phyloP scores from a whole-genome alignment of 139 green algal species.

The Tetraselmis striata region DNA sequence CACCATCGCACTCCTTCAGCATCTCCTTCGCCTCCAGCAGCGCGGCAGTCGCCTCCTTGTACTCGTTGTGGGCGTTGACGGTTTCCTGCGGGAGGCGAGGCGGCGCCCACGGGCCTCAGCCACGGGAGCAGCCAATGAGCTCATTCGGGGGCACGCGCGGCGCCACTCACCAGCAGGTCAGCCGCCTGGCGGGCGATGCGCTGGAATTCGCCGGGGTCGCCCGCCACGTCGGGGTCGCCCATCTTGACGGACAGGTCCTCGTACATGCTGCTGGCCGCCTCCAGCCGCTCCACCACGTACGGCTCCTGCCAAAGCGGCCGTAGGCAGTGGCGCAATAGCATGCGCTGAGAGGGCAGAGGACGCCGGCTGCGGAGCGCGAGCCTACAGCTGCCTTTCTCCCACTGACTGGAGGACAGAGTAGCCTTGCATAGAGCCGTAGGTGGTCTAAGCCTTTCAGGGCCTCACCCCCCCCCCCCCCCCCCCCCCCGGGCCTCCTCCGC shows the following conservation, averaged over 20 bases:
- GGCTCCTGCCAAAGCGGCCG: neutral
- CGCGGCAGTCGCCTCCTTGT: constrained; percentile 39
- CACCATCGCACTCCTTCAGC: constrained; percentile 33
- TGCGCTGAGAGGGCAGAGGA: too few relatives aligned
- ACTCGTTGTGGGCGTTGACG: constrained; percentile 47
- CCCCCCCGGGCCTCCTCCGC: too few relatives aligned
- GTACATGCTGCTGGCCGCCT: neutral
- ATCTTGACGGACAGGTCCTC: constrained; percentile 29
- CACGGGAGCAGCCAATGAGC: neutral
- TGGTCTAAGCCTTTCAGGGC: too few relatives aligned
- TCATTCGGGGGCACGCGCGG: neutral
- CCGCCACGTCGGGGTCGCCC: constrained; percentile 65
- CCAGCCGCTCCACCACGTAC: neutral
- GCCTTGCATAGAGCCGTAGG: too few relatives aligned
- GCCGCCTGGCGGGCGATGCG: constrained; percentile 5
- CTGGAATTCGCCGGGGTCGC: constrained; percentile 68
- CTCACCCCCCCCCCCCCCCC: too few relatives aligned
- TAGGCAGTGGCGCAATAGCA: too few relatives aligned
- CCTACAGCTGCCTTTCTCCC: too few relatives aligned
- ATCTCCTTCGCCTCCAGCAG: neutral
- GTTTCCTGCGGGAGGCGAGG: constrained; percentile 62
- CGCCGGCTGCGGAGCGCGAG: too few relatives aligned
- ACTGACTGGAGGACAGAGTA: too few relatives aligned
- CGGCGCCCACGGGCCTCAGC: constrained; percentile 43
- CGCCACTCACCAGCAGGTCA: neutral